A percentile compares a stretch with the other conserved stretches of the same genome.
Conservation (phyloP, 345 rosid genomes). For the Barbarea vulgaris region DNA sequence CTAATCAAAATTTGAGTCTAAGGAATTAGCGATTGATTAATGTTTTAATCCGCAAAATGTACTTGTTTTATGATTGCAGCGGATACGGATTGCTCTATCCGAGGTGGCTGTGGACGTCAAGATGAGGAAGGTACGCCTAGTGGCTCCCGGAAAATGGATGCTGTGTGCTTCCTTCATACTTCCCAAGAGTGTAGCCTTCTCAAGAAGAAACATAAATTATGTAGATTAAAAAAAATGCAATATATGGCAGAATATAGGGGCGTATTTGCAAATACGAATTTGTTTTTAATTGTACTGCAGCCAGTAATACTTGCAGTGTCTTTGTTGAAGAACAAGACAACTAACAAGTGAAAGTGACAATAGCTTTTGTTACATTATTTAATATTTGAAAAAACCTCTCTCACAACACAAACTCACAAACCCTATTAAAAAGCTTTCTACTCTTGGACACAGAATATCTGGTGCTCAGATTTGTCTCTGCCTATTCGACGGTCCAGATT, state of each 20-base stretch:
- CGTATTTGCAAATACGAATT: conserved; percentile 29
- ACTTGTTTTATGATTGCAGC: conserved; percentile 46
- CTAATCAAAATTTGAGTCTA: background rate
- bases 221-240: conserved; percentile 6
- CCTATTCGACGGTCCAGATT: conserved; percentile 53
- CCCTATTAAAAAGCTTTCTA: conserved; percentile 37
- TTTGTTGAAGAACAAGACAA: conserved; percentile 44
- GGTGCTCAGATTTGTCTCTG: conserved; percentile 49
- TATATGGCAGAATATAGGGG: conserved; percentile 17
- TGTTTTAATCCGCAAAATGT: background rate
- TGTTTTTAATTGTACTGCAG: conserved; percentile 10
- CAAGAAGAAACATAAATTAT: conserved; percentile 26
- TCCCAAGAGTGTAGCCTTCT: conserved; percentile 72
- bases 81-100: conserved; percentile 67
- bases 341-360: conserved; percentile 63
- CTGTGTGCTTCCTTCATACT: conserved; percentile 79
- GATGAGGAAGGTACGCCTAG: conserved; percentile 70
- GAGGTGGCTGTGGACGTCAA: conserved; percentile 81
- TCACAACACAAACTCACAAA: conserved; percentile 25
- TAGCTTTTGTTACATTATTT: conserved; percentile 41
- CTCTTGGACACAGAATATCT: conserved; percentile 42
- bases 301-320: conserved; percentile 36
- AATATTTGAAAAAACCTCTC: background rate
- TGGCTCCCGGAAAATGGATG: conserved; percentile 97
- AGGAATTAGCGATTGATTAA: background rate